A percentile compares a stretch with the other conserved stretches of the same genome.
Evolutionary conservation across 176 grass and related monocot genomes (phyloP).

Genomic region (Triticum turgidum): DNA sequence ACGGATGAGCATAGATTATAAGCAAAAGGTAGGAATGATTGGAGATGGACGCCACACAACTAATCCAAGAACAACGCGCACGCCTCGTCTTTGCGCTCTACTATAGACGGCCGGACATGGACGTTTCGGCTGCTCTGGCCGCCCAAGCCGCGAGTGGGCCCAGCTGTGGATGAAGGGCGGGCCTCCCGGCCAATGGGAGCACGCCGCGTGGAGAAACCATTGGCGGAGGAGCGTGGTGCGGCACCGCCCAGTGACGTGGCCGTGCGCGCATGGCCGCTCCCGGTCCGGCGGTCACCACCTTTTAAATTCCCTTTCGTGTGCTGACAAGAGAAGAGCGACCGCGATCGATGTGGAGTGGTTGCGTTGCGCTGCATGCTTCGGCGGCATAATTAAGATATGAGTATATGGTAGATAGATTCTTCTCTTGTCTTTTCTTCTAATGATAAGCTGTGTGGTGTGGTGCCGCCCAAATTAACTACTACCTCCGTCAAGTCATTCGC

Average conservation of each 20-base stretch:
- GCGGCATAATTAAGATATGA: neutral
- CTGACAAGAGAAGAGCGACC: neutral
- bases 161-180: constrained; percentile 8
- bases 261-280: neutral
- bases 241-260: constrained; percentile 42
- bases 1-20: neutral
- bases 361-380: neutral
- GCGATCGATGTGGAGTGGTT: neutral
- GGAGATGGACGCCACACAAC: neutral
- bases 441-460: neutral
- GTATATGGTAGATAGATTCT: neutral
- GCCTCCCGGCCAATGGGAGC: constrained; percentile 2
- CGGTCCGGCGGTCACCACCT: neutral
- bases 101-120: neutral
- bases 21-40: neutral
- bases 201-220: constrained; percentile 32
- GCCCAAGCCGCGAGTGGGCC: too few species aligned
- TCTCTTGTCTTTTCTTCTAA: neutral
- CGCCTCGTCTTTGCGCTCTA: neutral
- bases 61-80: neutral
- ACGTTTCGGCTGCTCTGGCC: constrained; percentile 14
- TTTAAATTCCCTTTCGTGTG: neutral
- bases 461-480: neutral
- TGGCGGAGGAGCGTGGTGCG: constrained; percentile 1
- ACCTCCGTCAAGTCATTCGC: too few species aligned